A percentile compares a stretch with the other conserved stretches of the same genome.
Conservation (phyloP, 768 basidiomycete genomes). For the Rhizopogon roseolus region DNA sequence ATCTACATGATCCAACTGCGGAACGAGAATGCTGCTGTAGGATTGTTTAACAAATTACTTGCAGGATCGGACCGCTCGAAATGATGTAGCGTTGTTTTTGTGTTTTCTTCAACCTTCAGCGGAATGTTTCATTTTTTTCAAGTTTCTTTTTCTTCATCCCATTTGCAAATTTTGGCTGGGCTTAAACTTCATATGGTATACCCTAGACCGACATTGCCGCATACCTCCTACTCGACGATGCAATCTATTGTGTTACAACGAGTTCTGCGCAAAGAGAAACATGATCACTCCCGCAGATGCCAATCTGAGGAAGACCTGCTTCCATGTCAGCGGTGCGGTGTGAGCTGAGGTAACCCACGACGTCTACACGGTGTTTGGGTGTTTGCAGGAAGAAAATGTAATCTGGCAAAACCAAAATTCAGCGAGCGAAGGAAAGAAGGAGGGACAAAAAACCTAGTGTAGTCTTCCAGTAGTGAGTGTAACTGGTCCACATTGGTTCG, state of each 20-base stretch:
- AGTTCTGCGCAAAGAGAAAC: conserved; percentile 73
- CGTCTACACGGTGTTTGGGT: conserved; percentile 21
- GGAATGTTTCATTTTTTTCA: neutral
- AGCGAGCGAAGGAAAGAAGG: conserved; percentile 1
- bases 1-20: conserved; percentile 96
- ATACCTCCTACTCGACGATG: conserved; percentile 5
- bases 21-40: conserved; percentile 81
- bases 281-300: conserved; percentile 85
- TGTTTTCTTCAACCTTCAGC: neutral
- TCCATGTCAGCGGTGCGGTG: conserved; percentile 54
- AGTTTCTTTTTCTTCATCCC: conserved; percentile 1
- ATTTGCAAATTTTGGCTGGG: conserved; percentile 4
- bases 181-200: neutral
- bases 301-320: conserved; percentile 74
- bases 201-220: conserved; percentile 6
- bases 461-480: conserved; percentile 82
- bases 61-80: conserved; percentile 73
- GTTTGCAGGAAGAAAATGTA: conserved; percentile 81
- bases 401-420: conserved; percentile 41
- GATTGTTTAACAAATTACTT: conserved; percentile 81
- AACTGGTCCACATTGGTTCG: conserved; percentile 88
- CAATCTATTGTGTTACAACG: conserved; percentile 8
- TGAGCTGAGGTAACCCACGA: conserved; percentile 58
- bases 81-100: neutral
- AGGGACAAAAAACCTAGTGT: conserved; percentile 55